Conservation (phyloP, 495 filamentous ascomycete species). For the Viridothelium virens region DNA sequence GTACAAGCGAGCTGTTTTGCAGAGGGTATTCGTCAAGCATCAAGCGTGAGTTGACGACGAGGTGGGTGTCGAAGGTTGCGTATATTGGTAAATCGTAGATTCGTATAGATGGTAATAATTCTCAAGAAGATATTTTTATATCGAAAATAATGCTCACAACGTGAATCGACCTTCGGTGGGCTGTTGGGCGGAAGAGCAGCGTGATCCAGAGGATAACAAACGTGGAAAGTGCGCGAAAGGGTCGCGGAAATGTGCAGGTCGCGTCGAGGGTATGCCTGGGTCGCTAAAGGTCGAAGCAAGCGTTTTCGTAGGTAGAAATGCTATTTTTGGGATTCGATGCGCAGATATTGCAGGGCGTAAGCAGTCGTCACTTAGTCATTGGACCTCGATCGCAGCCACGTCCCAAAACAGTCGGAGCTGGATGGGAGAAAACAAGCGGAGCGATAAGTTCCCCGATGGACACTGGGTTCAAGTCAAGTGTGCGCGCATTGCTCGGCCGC, state of each 20-base stretch:
- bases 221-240: neutral
- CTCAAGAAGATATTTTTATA: no score
- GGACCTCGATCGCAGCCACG: slow-evolving; percentile 3
- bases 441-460: neutral
- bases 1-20: neutral
- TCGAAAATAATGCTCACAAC: no score
- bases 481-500: neutral
- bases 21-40: slow-evolving; percentile 1
- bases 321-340: neutral
- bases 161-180: no score
- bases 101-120: neutral
- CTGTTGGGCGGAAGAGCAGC: neutral
- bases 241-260: neutral
- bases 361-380: neutral
- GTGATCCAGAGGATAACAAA: neutral
- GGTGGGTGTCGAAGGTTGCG: neutral
- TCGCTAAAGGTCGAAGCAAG: neutral
- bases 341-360: neutral
- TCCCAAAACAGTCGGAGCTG: neutral
- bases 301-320: neutral
- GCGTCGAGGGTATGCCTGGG: neutral
- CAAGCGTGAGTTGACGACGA: neutral
- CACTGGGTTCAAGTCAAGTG: neutral
- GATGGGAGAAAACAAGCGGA: neutral
- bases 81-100: neutral